Percentiles rank a stretch among this genome's conserved stretches.
phyloP scores from a whole-genome alignment of 495 filamentous ascomycete species.

The Penicillium egyptiacum region DNA sequence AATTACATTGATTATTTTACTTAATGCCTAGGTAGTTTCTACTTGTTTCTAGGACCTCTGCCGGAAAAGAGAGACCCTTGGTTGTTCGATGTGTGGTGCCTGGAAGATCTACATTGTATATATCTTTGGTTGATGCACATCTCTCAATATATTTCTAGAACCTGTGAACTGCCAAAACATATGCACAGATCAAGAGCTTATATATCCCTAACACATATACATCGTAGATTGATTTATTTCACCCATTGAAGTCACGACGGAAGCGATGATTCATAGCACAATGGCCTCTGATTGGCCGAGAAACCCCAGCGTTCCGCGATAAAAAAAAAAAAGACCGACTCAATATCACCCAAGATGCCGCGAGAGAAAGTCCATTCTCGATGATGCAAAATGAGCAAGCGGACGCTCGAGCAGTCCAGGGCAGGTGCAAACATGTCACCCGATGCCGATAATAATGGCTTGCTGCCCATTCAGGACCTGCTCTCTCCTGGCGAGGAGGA shows the following conservation, averaged over 20 bases:
- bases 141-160: background rate
- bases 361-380: conserved; percentile 3
- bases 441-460: conserved; percentile 30
- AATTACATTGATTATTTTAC: too few relatives aligned
- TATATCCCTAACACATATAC: background rate
- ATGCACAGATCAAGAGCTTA: background rate
- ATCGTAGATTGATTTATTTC: background rate
- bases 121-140: background rate
- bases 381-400: conserved; percentile 51
- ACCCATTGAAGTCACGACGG: conserved; percentile 3
- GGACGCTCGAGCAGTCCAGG: conserved; percentile 42
- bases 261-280: conserved; percentile 17
- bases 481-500: conserved; percentile 44
- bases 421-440: conserved; percentile 25
- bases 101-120: background rate
- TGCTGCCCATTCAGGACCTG: conserved; percentile 42
- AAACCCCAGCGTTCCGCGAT: conserved; percentile 16
- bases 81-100: background rate
- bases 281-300: conserved; percentile 19
- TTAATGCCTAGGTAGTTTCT: background rate
- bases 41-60: background rate
- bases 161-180: background rate
- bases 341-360: conserved; percentile 13
- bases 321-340: conserved; percentile 22
- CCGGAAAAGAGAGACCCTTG: background rate